Evolutionary conservation across 352 stramenopile genomes (phyloP).

Genomic region (Phytophthora constricta): DNA sequence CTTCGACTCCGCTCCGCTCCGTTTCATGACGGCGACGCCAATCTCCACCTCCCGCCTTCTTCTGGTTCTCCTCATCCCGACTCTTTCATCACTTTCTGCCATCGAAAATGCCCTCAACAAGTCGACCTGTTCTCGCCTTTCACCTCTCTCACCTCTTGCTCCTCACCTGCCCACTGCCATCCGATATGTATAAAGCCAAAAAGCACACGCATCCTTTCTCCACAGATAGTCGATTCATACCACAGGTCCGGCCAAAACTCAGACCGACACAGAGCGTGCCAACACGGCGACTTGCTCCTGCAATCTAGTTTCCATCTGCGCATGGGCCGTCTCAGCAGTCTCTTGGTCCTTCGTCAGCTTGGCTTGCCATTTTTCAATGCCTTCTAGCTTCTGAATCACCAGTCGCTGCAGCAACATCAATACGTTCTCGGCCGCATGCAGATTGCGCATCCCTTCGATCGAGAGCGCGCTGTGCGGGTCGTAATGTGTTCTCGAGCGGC

Average conservation of each 20-base stretch:
- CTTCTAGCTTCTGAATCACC: conserved; percentile 83
- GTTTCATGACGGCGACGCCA: conserved; percentile 25
- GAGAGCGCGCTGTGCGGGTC: conserved; percentile 64
- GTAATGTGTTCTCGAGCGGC: conserved; percentile 54
- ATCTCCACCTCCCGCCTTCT: conserved; percentile 6
- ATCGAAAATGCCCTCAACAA: conserved; percentile 38
- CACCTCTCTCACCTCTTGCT: conserved; percentile 16
- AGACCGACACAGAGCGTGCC: conserved; percentile 64
- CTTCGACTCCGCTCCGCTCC: conserved; percentile 14
- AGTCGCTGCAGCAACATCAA: conserved; percentile 84
- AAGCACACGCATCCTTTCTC: conserved; percentile 37
- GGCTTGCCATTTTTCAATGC: conserved; percentile 80
- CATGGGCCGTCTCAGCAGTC: conserved; percentile 59
- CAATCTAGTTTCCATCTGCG: conserved; percentile 65
- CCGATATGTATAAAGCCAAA: conserved; percentile 41
- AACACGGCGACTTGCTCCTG: conserved; percentile 75
- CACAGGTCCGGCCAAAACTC: conserved; percentile 24
- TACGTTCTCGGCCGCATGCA: conserved; percentile 81
- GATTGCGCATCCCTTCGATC: conserved; percentile 81
- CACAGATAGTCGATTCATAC: conserved; percentile 25
- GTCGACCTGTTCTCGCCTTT: conserved; percentile 19
- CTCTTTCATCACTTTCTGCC: conserved; percentile 35
- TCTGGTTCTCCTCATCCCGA: conserved; percentile 8
- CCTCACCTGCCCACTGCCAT: conserved; percentile 26
- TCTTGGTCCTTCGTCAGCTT: conserved; percentile 72